Conservation (phyloP, 2,329 filamentous ascomycete genomes). For the Exophiala bonariae region DNA sequence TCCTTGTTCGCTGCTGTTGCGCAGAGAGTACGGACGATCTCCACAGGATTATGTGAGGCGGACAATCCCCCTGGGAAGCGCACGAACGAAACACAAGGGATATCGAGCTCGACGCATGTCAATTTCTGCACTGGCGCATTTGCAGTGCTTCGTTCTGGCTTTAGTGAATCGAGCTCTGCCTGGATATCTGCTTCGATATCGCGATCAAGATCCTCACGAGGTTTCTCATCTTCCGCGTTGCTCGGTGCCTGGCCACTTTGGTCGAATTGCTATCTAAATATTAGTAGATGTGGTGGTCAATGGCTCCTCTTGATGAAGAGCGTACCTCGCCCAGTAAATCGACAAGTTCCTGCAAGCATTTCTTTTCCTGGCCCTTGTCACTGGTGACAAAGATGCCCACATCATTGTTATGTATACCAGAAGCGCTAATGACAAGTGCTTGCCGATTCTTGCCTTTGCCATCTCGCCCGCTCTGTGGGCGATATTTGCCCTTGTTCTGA, state of each 20-base stretch:
- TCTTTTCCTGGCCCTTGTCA: conserved; percentile 60
- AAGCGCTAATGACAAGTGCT: conserved; percentile 20
- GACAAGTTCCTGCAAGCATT: conserved; percentile 57
- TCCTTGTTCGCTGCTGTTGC: conserved; percentile 53
- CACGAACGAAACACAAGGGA: conserved; percentile 30
- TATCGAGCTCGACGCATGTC: conserved; percentile 21
- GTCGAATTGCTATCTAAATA: conserved; percentile 15
- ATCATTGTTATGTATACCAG: conserved; percentile 50
- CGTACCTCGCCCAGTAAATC: conserved; percentile 59
- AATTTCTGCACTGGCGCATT: conserved; percentile 28
- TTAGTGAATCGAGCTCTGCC: conserved; percentile 59
- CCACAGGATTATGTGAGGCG: conserved; percentile 57
- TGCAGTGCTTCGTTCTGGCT: conserved; percentile 49
- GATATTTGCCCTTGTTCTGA: conserved; percentile 8
- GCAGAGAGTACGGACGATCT: conserved; percentile 60
- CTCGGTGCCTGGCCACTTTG: conserved; percentile 1
- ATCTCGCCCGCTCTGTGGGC: background rate
- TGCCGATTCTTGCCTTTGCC: background rate
- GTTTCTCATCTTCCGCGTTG: conserved; percentile 38
- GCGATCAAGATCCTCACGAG: conserved; percentile 35
- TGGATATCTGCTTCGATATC: conserved; percentile 63
- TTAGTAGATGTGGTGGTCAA: background rate
- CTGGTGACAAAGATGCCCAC: conserved; percentile 65
- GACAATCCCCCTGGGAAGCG: conserved; percentile 10
- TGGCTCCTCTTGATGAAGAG: conserved; percentile 6